Evolutionary conservation across 805 yeast species (phyloP), one percentile per base, ranked within the genome.

Genomic region (Groenewaldozyma salmanticensis): DNA sequence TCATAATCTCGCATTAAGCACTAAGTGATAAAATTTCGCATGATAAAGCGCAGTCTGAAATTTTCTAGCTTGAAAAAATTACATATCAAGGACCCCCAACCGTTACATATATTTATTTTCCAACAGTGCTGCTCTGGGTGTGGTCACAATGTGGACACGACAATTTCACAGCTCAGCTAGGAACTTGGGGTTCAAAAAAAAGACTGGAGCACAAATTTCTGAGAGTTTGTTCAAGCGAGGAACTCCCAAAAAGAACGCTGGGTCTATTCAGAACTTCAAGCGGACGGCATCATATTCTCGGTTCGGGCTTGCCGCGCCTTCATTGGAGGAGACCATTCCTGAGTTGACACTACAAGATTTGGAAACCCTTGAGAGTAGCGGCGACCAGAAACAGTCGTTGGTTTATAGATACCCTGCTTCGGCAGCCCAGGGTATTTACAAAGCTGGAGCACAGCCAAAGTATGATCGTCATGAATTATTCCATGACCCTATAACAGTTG

Each of bases 391-490:
- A n/a, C n/a, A n/a, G n/a, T 42, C 43, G 4, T 31, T 27, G 5
- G 37, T 48, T 9, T 38, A 35, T 29, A 43, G 59, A 27, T 83
- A 68, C 59, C 60, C 67, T 13, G 54, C 62, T 1, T 54, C 55
- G 11, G 65, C 68, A 15, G 63, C 71, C 44, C 57, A 63, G 41
- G 60, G 63, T 36, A 62, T 84, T 47, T 60, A 63, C 27, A 65
- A 67, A 33, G 59, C 79, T 42, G 88, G 87, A 18, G 62, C 81
- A 0, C 82, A 82, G 61, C 74, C 75, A 51, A 77, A 76, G 46
- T 68, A 67, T 48, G 94, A 85, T 60, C 75, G 69, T 56, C 72
- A 75, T 49, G 94, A 84, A 58, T 54, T 81, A 33, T 81, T 77
- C 57, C 56, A 65, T 27, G 66, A 65, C 31, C 88, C 87, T 20